Percentiles rank a stretch among this genome's conserved stretches.
These are phyloP conservation scores for Fusarium sp. DNA, from an alignment of 2,329 filamentous ascomycete species.

Conservation along the genomic window DNA sequence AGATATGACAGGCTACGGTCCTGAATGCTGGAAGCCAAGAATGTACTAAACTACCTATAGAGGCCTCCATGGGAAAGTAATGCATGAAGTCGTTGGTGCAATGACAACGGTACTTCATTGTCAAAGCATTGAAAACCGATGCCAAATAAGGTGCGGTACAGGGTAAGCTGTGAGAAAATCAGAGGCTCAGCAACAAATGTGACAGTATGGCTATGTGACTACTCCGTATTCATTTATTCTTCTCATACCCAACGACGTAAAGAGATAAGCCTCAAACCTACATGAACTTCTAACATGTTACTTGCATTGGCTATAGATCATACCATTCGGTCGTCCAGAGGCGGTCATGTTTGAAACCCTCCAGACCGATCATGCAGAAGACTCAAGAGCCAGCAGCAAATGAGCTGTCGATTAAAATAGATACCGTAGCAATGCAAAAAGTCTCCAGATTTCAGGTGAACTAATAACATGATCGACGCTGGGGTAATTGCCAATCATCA, in stretches of 20 bases:
- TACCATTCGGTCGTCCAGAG: background rate
- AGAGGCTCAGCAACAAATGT: too few species aligned
- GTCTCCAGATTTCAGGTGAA: slow-evolving; percentile 10
- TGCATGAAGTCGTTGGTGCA: background rate
- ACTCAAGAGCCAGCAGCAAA: background rate
- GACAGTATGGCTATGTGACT: too few species aligned
- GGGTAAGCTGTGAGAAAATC: background rate
- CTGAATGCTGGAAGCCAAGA: background rate
- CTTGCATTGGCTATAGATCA: background rate
- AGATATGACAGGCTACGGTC: background rate
- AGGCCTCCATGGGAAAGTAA: background rate
- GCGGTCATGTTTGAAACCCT: background rate
- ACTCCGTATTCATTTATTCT: too few species aligned
- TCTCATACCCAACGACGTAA: too few species aligned
- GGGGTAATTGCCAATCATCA: slow-evolving; percentile 17
- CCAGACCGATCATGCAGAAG: background rate
- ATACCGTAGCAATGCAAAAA: slow-evolving; percentile 1
- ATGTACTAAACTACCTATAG: background rate
- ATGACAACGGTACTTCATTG: background rate
- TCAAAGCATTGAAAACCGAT: background rate
- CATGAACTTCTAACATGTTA: background rate
- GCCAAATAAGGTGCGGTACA: background rate
- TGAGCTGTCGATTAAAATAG: slow-evolving; percentile 1
- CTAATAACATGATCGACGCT: slow-evolving; percentile 26
- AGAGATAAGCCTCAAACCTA: too few species aligned